Conservation (phyloP, 2,329 filamentous ascomycete species). For the Hawksworthiomyces lignivorus region DNA sequence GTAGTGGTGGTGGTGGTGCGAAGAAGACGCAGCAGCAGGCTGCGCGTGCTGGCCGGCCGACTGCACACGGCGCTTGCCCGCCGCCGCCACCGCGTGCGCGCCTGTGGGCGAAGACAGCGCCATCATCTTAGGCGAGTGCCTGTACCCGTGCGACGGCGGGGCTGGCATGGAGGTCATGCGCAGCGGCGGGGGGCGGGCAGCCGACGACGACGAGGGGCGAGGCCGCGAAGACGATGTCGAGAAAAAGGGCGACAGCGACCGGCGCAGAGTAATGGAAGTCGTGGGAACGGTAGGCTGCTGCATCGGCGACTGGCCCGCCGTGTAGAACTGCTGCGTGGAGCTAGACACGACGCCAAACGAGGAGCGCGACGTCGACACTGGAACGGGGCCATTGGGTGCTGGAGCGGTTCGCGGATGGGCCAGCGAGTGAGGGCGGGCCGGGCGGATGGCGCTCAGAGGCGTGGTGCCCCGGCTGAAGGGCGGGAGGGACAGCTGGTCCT, state of each 20-base stretch:
- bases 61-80: constrained; percentile 36
- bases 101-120: constrained; percentile 30
- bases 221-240: neutral
- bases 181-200: constrained; percentile 37
- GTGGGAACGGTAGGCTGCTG: constrained; percentile 16
- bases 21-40: neutral
- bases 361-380: constrained; percentile 8
- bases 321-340: constrained; percentile 33
- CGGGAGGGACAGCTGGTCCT: constrained; percentile 3
- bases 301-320: constrained; percentile 28
- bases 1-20: neutral
- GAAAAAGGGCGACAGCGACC: constrained; percentile 14
- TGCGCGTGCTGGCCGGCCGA: constrained; percentile 30
- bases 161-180: constrained; percentile 46
- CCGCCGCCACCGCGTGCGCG: constrained; percentile 14
- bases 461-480: constrained; percentile 7
- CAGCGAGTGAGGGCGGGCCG: neutral
- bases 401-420: constrained; percentile 16
- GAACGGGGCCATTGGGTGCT: constrained; percentile 21
- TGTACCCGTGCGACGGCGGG: neutral
- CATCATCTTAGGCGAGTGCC: constrained; percentile 19
- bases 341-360: constrained; percentile 1
- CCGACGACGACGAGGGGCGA: neutral
- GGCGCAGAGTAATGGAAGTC: neutral
- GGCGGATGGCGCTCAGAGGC: neutral